phyloP scores from a whole-genome alignment of 129 eudicot genomes.

The Tagetes erecta region DNA sequence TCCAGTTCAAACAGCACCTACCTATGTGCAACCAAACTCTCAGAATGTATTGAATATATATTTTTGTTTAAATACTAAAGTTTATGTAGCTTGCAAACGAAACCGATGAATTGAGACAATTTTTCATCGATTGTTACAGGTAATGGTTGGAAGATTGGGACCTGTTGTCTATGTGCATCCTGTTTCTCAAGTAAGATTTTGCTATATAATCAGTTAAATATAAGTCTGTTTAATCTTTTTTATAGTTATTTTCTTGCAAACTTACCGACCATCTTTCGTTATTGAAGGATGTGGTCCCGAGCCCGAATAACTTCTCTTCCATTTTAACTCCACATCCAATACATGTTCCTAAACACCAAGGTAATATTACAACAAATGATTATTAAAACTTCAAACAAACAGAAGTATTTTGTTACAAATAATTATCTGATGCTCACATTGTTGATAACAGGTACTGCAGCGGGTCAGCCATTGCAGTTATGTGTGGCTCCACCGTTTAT shows the following conservation, averaged over 20 bases:
- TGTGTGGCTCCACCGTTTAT: slow-evolving; percentile 51
- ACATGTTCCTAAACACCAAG: slow-evolving; percentile 78
- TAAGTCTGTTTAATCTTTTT: not conserved
- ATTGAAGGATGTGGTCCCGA: slow-evolving; percentile 61
- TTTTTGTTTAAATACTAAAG: slow-evolving; percentile 6
- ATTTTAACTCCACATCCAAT: slow-evolving; percentile 54
- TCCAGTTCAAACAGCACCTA: slow-evolving; percentile 64
- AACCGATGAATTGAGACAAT: not conserved
- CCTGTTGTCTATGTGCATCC: slow-evolving; percentile 84
- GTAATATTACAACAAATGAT: slow-evolving; percentile 29
- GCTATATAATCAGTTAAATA: not conserved
- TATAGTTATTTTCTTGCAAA: not conserved
- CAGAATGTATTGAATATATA: slow-evolving; percentile 55
- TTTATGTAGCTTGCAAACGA: slow-evolving; percentile 2
- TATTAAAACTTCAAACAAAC: not conserved
- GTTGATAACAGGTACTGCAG: slow-evolving; percentile 48
- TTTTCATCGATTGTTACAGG: slow-evolving; percentile 42
- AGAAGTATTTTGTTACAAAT: not conserved
- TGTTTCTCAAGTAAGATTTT: slow-evolving; percentile 67
- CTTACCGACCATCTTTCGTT: slow-evolving; percentile 23
- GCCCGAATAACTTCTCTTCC: slow-evolving; percentile 56
- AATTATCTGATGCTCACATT: not conserved
- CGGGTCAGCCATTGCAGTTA: slow-evolving; percentile 60
- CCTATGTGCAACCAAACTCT: slow-evolving; percentile 58
- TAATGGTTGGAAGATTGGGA: slow-evolving; percentile 69